A percentile compares a stretch with the other conserved stretches of the same genome.
Conservation (phyloP, 2,329 filamentous ascomycete genomes). For the Stenocarpella maydis region DNA sequence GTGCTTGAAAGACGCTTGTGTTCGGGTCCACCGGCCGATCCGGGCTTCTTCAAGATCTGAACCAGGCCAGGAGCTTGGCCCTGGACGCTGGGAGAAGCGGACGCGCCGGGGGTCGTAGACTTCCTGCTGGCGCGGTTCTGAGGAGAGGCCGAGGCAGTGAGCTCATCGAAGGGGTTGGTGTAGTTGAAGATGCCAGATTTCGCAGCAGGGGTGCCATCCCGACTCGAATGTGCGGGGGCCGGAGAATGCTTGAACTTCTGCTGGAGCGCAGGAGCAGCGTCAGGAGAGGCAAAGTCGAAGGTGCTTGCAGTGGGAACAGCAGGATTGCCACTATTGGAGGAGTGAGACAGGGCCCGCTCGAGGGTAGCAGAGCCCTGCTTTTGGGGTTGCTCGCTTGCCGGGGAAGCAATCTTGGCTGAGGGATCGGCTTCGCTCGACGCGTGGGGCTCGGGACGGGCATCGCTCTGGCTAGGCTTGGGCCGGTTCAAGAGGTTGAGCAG, state of each 20-base stretch:
- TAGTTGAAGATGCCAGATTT: slow-evolving; percentile 46
- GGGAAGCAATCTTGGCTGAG: slow-evolving; percentile 54
- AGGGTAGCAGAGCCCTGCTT: slow-evolving; percentile 28
- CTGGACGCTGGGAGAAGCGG: slow-evolving; percentile 53
- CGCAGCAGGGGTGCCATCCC: slow-evolving; percentile 41
- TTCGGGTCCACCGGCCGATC: slow-evolving; percentile 51
- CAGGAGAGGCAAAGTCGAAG: slow-evolving; percentile 41
- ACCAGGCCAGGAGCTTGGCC: slow-evolving; percentile 38
- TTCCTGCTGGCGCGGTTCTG: slow-evolving; percentile 42
- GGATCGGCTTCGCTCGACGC: slow-evolving; percentile 53
- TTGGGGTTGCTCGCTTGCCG: slow-evolving; percentile 47
- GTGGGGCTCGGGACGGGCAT: slow-evolving; percentile 47
- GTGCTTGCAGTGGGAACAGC: slow-evolving; percentile 34
- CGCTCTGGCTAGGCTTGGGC: slow-evolving; percentile 71
- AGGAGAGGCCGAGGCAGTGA: slow-evolving; percentile 44
- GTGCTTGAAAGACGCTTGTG: slow-evolving; percentile 45
- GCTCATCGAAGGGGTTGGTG: slow-evolving; percentile 53
- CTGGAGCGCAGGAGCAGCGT: slow-evolving; percentile 38
- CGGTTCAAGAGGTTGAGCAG: slow-evolving; percentile 86
- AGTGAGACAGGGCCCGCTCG: slow-evolving; percentile 26
- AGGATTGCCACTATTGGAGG: slow-evolving; percentile 37
- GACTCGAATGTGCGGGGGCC: slow-evolving; percentile 38
- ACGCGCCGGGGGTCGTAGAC: slow-evolving; percentile 53
- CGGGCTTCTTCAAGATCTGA: slow-evolving; percentile 53
- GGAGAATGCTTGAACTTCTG: slow-evolving; percentile 40